Evolutionary conservation across 768 basidiomycete species (phyloP).

Genomic region (Phylloporus sp.): DNA sequence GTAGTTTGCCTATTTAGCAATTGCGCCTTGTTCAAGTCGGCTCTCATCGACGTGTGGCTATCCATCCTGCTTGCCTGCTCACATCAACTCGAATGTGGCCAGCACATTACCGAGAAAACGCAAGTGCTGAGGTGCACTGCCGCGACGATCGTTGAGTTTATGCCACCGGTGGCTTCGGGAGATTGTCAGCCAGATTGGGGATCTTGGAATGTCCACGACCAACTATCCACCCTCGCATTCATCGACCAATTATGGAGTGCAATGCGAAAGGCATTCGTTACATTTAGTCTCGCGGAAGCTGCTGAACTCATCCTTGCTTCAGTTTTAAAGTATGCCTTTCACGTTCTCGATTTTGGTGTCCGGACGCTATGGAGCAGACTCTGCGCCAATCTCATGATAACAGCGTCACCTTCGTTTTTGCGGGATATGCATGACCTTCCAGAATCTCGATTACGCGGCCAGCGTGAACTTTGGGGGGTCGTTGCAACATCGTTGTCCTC

Average conservation of each 20-base stretch:
- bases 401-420: constrained; percentile 38
- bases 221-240: constrained; percentile 36
- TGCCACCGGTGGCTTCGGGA: constrained; percentile 14
- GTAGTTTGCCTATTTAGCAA: constrained; percentile 3
- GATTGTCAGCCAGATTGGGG: constrained; percentile 16
- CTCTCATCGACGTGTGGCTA: constrained; percentile 47
- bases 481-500: constrained; percentile 34
- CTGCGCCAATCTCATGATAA: constrained; percentile 43
- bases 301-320: constrained; percentile 45
- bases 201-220: constrained; percentile 24
- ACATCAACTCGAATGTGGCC: constrained; percentile 37
- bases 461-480: constrained; percentile 45
- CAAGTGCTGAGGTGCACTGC: constrained; percentile 34
- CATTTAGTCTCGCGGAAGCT: constrained; percentile 35
- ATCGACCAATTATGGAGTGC: constrained; percentile 48
- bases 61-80: constrained; percentile 49
- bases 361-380: constrained; percentile 43
- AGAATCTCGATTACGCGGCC: constrained; percentile 20
- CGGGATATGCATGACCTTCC: constrained; percentile 28
- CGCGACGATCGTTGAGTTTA: constrained; percentile 34
- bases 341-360: constrained; percentile 36
- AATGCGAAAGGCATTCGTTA: constrained; percentile 44
- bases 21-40: constrained; percentile 27
- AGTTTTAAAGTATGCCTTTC: constrained; percentile 41
- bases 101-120: constrained; percentile 33